These are phyloP conservation scores for Pleurotus citrinopileatus DNA, from an alignment of 768 basidiomycete species.

Conservation along the genomic window DNA sequence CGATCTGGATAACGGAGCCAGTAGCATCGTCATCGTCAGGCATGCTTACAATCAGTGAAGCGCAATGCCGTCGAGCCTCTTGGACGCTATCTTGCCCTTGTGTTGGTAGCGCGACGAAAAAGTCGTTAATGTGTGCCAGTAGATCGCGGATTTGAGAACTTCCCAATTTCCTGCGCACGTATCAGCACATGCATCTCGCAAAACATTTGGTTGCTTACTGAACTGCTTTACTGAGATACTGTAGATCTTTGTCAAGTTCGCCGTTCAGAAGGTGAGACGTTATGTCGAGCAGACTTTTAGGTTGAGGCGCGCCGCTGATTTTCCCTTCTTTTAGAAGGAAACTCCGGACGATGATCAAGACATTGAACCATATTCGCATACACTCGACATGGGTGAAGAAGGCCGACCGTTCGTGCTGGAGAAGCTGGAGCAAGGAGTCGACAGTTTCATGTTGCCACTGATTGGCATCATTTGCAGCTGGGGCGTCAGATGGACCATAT, in stretches of 20 bases:
- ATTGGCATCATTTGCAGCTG: slow-evolving; percentile 12
- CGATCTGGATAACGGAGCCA: slow-evolving; percentile 11
- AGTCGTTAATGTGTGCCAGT: slow-evolving; percentile 36
- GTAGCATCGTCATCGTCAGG: slow-evolving; percentile 17
- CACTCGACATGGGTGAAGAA: slow-evolving; percentile 29
- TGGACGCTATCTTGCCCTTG: slow-evolving; percentile 31
- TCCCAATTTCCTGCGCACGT: slow-evolving; percentile 35
- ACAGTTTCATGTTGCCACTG: slow-evolving; percentile 25
- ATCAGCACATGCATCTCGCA: neutral
- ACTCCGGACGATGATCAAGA: slow-evolving; percentile 40
- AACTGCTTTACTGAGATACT: slow-evolving; percentile 42
- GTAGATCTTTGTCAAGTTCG: slow-evolving; percentile 38
- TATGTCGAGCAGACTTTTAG: slow-evolving; percentile 29
- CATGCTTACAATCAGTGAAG: slow-evolving; percentile 10
- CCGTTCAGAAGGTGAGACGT: slow-evolving; percentile 47
- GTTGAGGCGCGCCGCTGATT: slow-evolving; percentile 32
- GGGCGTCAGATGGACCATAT: slow-evolving; percentile 13
- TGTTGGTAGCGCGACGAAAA: slow-evolving; percentile 31
- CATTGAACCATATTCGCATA: slow-evolving; percentile 45
- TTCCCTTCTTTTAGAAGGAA: slow-evolving; percentile 44
- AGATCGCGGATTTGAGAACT: slow-evolving; percentile 30
- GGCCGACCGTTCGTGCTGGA: slow-evolving; percentile 35
- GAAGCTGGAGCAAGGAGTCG: slow-evolving; percentile 25
- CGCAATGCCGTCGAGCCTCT: slow-evolving; percentile 15
- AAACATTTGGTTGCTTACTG: slow-evolving; percentile 34